These are phyloP conservation scores for Moniliella sp. DNA, from an alignment of 1,284 basidiomycete genomes.

Conservation along the genomic window DNA sequence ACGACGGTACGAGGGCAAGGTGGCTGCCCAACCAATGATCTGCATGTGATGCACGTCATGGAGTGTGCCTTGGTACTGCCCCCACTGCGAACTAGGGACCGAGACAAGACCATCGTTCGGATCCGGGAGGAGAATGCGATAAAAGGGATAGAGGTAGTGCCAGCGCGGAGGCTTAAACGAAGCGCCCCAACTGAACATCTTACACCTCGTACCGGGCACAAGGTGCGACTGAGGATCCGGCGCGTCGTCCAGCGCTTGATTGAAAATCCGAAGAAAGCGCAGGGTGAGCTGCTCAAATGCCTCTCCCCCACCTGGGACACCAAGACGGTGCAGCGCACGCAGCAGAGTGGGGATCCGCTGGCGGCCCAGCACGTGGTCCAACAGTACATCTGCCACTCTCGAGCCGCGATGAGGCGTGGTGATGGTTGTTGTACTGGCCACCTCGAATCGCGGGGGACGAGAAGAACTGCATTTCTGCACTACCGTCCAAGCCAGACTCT, in stretches of 20 bases:
- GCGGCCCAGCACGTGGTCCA: constrained; percentile 41
- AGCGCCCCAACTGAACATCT: constrained; percentile 83
- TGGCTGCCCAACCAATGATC: constrained; percentile 38
- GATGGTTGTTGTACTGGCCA: constrained; percentile 73
- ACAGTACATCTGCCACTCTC: constrained; percentile 71
- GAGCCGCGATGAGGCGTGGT: constrained; percentile 73
- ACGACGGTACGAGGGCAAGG: background rate
- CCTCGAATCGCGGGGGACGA: constrained; percentile 39
- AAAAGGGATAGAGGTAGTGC: too few species aligned
- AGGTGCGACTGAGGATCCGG: too few species aligned
- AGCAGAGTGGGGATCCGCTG: constrained; percentile 35
- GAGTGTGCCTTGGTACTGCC: constrained; percentile 49
- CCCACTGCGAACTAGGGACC: constrained; percentile 59
- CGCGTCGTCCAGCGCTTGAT: constrained; percentile 57
- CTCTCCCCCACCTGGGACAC: constrained; percentile 59
- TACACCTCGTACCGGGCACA: too few species aligned
- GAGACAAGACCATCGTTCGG: constrained; percentile 78
- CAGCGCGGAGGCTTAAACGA: constrained; percentile 58
- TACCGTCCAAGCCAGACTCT: too few species aligned
- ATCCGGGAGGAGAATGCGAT: too few species aligned
- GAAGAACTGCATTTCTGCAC: too few species aligned
- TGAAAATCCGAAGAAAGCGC: constrained; percentile 69
- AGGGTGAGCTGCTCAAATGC: constrained; percentile 70
- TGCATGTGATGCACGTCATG: constrained; percentile 76
- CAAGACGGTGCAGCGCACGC: constrained; percentile 53